Base-by-base conservation (phyloP, 2,329 filamentous ascomycete species). In the Gliomastix tumulicola region DNA sequence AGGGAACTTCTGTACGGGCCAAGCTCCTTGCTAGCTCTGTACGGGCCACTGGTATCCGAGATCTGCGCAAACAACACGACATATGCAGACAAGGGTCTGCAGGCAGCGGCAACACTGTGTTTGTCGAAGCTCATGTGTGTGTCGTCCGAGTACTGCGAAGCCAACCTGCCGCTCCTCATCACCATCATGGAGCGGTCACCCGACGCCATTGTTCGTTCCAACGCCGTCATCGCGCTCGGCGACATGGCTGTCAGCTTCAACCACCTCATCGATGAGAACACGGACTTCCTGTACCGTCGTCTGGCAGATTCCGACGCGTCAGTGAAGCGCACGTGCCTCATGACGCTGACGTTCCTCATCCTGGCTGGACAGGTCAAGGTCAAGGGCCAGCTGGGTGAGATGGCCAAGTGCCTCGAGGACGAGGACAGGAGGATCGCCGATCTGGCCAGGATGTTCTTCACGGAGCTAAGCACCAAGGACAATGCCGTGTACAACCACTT, bases 211-310 rank as follows among this genome's bases (percentile, higher is more conserved):
- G 90, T 94, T 27, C 82, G 92, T 35, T 94, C 87, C 50, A 98
- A 98, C 55, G 87, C 94, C 9, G 94, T 98, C 15, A 94, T 98
- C 49, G 90, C 92, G 1, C 78, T 98, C 1, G 92, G 92, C 27
- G 92, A 98, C 56, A 98, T 98, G 92, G 94, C 94, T 0, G 92
- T 98, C 17, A 96, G 89, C 73, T 98, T 98, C 74, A 98, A 98
- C 55, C 92, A 98, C 54, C 76, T 98, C 34, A 96, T 98, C 49
- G 94, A 98, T 54, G 94, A 98, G 63, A 97, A 98, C 60, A 98
- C 92, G 0, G 92, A 98, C 57, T 98, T 97, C 68, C 63, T 98
- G 30, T 98, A 98, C 62, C 82, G 92, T 16, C 81, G 94, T 15
- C 74, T 98, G 7, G 94, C 92, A 13, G 94, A 98, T 53, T 69